Conservation (phyloP, 2,329 filamentous ascomycete species). For the Aspergillus piperis region DNA sequence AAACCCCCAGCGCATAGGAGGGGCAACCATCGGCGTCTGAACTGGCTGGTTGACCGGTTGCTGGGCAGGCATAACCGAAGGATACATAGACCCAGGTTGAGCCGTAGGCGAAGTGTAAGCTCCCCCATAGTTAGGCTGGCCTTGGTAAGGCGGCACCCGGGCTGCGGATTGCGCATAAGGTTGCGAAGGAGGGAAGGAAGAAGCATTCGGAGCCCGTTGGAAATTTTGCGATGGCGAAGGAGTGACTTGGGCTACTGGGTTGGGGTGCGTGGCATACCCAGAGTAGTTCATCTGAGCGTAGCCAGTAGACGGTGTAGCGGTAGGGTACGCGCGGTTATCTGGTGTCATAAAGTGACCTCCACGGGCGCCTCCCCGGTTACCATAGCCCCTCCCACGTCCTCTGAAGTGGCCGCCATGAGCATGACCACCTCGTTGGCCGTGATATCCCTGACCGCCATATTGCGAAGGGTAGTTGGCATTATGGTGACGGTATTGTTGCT, state of each 20-base stretch:
- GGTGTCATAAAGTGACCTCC: conserved; percentile 29
- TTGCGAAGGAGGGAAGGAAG: conserved; percentile 26
- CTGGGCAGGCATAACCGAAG: conserved; percentile 20
- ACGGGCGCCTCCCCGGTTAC: conserved; percentile 34
- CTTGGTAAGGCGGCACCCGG: conserved; percentile 28
- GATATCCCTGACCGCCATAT: conserved; percentile 28
- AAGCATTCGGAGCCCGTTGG: conserved; percentile 23
- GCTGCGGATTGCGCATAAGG: conserved; percentile 28
- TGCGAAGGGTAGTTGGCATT: conserved; percentile 25
- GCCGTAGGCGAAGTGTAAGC: conserved; percentile 24
- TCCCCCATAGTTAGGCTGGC: conserved; percentile 30
- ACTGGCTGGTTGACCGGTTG: conserved; percentile 26
- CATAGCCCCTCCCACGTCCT: conserved; percentile 39
- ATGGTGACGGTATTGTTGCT: conserved; percentile 22
- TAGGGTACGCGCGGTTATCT: conserved; percentile 27
- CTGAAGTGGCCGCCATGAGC: conserved; percentile 29
- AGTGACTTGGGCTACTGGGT: conserved; percentile 29
- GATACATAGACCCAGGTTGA: conserved; percentile 27
- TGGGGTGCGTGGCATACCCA: conserved; percentile 28
- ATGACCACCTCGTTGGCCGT: conserved; percentile 31
- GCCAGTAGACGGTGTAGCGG: conserved; percentile 27
- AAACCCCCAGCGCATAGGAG: conserved; percentile 58
- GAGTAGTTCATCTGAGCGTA: conserved; percentile 33
- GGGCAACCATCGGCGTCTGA: conserved; percentile 53
- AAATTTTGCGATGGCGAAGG: conserved; percentile 26